Percentiles rank a stretch among this genome's conserved stretches.
phyloP scores from a whole-genome alignment of 305 asterid genomes.

The Solanum aculeatissimum region DNA sequence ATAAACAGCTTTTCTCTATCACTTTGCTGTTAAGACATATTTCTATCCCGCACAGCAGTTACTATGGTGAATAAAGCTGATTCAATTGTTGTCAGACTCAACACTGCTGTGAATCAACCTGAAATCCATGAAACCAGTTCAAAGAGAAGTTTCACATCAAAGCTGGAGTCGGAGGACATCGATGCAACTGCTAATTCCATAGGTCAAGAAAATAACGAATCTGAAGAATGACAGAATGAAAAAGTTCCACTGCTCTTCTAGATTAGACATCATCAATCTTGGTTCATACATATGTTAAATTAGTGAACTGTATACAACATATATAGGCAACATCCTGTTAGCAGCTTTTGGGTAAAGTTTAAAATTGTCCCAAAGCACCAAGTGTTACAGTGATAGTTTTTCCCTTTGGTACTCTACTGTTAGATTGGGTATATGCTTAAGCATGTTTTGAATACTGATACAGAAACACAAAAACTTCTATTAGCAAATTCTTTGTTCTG shows the following conservation, averaged over 20 bases:
- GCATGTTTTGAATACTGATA: background rate
- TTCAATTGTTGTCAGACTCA: conserved; percentile 1
- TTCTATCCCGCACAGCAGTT: conserved; percentile 3
- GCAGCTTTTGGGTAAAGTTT: background rate
- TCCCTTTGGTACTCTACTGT: background rate
- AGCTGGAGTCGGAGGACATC: background rate
- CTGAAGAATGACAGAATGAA: background rate
- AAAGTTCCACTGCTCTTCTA: background rate
- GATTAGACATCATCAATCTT: background rate
- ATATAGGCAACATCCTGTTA: background rate
- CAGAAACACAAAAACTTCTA: background rate
- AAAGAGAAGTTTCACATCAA: background rate
- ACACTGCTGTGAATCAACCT: background rate
- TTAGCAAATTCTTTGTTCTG: background rate
- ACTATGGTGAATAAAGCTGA: conserved; percentile 1
- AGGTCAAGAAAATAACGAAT: background rate
- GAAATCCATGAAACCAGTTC: background rate
- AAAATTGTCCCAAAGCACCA: background rate
- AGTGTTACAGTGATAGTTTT: background rate
- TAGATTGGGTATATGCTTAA: background rate
- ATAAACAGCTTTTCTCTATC: background rate
- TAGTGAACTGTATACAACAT: background rate
- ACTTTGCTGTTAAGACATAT: background rate
- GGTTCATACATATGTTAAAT: background rate
- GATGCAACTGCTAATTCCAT: background rate